phyloP scores from a whole-genome alignment of 495 filamentous ascomycete species.

The Aspergillus indologenus region DNA sequence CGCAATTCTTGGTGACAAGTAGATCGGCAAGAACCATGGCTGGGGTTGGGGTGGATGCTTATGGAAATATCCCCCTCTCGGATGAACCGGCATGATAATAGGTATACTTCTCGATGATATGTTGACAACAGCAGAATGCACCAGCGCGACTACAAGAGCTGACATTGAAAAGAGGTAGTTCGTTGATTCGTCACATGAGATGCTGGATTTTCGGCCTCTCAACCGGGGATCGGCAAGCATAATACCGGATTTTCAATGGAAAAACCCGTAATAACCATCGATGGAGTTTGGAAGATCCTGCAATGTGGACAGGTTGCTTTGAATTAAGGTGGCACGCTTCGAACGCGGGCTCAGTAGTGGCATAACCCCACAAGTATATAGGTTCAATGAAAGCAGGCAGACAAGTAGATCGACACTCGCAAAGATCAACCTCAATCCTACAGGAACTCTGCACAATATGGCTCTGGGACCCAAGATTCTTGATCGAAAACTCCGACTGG shows the following conservation, averaged over 20 bases:
- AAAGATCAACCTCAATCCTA: background rate
- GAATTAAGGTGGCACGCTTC: too few species aligned
- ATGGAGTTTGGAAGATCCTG: too few species aligned
- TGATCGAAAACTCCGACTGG: background rate
- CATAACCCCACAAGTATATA: too few species aligned
- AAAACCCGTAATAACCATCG: too few species aligned
- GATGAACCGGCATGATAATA: too few species aligned
- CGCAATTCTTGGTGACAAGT: background rate
- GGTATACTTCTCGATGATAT: background rate
- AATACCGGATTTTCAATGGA: too few species aligned
- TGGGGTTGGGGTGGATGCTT: background rate
- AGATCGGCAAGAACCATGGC: background rate
- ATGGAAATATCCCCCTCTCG: background rate
- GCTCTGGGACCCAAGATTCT: constrained; percentile 4
- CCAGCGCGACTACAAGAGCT: background rate
- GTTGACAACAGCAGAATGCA: background rate
- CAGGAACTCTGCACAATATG: constrained; percentile 1
- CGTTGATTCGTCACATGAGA: background rate
- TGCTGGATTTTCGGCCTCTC: too few species aligned
- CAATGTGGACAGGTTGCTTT: too few species aligned
- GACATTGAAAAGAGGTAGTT: background rate
- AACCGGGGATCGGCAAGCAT: too few species aligned
- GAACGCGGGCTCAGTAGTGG: too few species aligned
- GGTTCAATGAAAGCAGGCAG: background rate
- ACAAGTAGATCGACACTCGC: background rate